These are phyloP conservation scores for Calonectria hongkongensis DNA, from an alignment of 2,329 filamentous ascomycete species.

Conservation along the genomic window DNA sequence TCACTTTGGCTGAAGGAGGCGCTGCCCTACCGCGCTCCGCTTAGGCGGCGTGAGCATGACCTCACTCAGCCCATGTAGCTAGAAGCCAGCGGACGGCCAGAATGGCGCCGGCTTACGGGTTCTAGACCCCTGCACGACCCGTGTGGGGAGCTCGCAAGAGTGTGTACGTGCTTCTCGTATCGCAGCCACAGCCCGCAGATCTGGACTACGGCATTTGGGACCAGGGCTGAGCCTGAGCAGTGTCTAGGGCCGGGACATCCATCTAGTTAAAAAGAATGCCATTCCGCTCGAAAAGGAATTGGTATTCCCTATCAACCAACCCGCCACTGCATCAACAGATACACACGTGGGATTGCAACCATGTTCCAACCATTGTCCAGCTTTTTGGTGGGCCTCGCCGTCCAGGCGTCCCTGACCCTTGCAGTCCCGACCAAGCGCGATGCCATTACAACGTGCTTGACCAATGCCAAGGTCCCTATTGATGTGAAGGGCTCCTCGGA, in stretches of 20 bases:
- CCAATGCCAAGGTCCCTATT: conserved; percentile 52
- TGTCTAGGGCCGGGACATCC: not conserved
- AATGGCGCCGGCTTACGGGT: conserved; percentile 28
- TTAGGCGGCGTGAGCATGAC: conserved; percentile 2
- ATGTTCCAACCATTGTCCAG: conserved; percentile 33
- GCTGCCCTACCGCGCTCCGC: conserved; percentile 7
- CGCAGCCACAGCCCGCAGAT: conserved; percentile 30
- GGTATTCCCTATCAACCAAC: not conserved
- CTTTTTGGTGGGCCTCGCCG: conserved; percentile 22
- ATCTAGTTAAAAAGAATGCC: conserved; percentile 16
- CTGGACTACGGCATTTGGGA: conserved; percentile 1
- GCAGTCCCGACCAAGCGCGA: conserved; percentile 50
- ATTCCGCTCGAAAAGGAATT: not conserved
- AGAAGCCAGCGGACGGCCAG: not conserved
- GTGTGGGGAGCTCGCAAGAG: not conserved
- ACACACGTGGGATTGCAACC: not conserved
- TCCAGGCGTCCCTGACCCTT: conserved; percentile 26
- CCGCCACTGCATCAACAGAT: not conserved
- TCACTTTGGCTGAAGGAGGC: not conserved
- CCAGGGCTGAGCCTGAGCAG: not conserved
- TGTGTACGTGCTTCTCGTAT: conserved; percentile 15
- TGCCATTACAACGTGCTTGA: conserved; percentile 55
- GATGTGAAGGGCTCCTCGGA: conserved; percentile 43
- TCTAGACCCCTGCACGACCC: not conserved
- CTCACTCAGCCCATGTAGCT: conserved; percentile 16